Base-by-base conservation (phyloP, 768 basidiomycete species). In the Leccinum boreale region DNA sequence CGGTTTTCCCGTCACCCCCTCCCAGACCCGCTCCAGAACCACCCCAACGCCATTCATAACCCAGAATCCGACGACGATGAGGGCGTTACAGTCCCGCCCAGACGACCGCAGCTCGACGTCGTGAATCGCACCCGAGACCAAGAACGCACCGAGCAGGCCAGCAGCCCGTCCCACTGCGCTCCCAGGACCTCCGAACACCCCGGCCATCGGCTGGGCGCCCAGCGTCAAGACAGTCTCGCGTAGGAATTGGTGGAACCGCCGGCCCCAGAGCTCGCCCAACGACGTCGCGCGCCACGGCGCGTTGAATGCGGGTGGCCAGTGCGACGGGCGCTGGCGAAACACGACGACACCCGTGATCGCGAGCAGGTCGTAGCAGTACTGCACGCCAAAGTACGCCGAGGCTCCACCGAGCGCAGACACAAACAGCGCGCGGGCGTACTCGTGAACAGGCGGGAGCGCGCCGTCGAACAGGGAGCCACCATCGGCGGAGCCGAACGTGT, bases 181-280 rank as follows among this genome's bases (percentile, higher is more conserved):
- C 42, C 19, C 42, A 19, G 19, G n/a, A 10, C 42, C 42, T 44
- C 87, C 86, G 39, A 81, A 68, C 5, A 86, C 28, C 48, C 65
- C 59, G 6, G 65, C 62, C 9, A 81, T 61, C 0, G 84, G 84
- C 21, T 69, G 71, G 2, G 71, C 75, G 3, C 85, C 86, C 24
- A 82, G 62, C 1, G 69, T 67, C 52, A 86, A 66, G 60, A 89
- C 83, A n/a, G 74, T 63, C 49, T 83, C 77, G 2, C 87, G 79
- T 67, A 87, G 83, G 15, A 84, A 55, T 59, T 87, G 86, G 63
- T 90, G 88, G 87, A 87, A 89, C 26, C 83, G 75, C 50, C 61
- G 68, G 0, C 80, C 75, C 88, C 88, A 90, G 47, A 86, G 80
- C 7, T 87, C 80, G 42, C 75, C 73, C 49, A 89, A 65, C 7